A percentile compares a stretch with the other conserved stretches of the same genome.
Evolutionary conservation across 495 filamentous ascomycete species (phyloP).

Genomic region (Talaromyces liani): DNA sequence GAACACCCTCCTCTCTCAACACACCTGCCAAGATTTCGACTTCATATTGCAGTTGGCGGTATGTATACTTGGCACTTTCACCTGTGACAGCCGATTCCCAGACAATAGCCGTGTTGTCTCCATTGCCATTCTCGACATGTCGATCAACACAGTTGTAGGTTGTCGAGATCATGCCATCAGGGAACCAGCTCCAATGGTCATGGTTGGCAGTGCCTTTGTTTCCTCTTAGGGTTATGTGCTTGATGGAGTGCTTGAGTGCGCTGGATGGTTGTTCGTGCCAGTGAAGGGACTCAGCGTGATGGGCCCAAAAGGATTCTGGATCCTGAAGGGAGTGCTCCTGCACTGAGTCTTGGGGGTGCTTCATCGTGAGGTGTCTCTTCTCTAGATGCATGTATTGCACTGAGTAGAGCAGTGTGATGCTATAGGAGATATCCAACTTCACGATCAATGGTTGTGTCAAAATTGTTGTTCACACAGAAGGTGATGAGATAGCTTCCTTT

Average conservation of each 20-base stretch:
- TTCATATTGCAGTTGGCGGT: constrained; percentile 68
- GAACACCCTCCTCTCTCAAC: constrained; percentile 73
- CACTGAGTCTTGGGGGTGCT: constrained; percentile 32
- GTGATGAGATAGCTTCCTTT: not conserved
- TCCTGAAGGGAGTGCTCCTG: constrained; percentile 32
- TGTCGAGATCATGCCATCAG: constrained; percentile 81
- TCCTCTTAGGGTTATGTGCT: constrained; percentile 38
- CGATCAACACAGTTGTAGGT: constrained; percentile 87
- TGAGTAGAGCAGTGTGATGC: not conserved
- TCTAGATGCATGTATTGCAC: not conserved
- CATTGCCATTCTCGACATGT: constrained; percentile 70
- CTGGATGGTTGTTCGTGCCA: constrained; percentile 68
- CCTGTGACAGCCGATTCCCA: constrained; percentile 85
- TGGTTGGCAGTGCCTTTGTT: constrained; percentile 22
- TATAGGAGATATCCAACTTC: not conserved
- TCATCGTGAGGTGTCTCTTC: not conserved
- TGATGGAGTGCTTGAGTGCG: constrained; percentile 33
- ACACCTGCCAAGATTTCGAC: constrained; percentile 80
- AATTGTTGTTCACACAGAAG: not conserved
- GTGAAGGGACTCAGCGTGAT: constrained; percentile 64
- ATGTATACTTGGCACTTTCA: constrained; percentile 64
- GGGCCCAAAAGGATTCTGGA: constrained; percentile 70
- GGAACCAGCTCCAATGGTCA: constrained; percentile 78
- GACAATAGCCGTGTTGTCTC: constrained; percentile 65
- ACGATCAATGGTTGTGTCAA: not conserved